phyloP scores from a whole-genome alignment of 768 basidiomycete species.

The Gymnopilus dilepis region DNA sequence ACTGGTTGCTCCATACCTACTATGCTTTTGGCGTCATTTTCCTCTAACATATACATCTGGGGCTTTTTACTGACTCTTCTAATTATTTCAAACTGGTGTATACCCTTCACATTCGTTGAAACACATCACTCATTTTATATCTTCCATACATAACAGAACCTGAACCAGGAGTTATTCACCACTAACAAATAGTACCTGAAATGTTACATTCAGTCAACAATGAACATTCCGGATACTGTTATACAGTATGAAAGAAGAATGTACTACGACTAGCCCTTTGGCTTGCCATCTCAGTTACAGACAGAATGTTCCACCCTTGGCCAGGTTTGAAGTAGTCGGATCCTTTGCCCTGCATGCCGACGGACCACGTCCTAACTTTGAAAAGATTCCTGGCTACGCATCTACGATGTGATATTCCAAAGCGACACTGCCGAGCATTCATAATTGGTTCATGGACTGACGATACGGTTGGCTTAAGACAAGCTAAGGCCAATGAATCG shows the following conservation, averaged over 20 bases:
- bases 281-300: no score
- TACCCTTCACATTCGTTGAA: background rate
- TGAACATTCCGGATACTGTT: no score
- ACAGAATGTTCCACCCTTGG: no score
- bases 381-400: conserved; percentile 15
- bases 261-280: no score
- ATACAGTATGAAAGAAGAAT: no score
- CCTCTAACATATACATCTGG: background rate
- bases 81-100: background rate
- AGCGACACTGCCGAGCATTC: conserved; percentile 28
- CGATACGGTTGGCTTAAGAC: conserved; percentile 23
- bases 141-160: background rate
- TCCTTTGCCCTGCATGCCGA: no score
- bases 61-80: background rate
- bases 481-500: no score
- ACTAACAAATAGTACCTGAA: no score
- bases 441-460: conserved; percentile 25
- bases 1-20: background rate
- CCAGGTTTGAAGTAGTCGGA: no score
- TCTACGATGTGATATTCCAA: conserved; percentile 17
- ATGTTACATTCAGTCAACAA: no score
- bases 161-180: no score
- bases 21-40: background rate
- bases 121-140: background rate
- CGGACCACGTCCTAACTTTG: no score